A percentile compares a stretch with the other conserved stretches of the same genome.
phyloP scores from a whole-genome alignment of 2,329 filamentous ascomycete genomes.

The Alternaria sp. region DNA sequence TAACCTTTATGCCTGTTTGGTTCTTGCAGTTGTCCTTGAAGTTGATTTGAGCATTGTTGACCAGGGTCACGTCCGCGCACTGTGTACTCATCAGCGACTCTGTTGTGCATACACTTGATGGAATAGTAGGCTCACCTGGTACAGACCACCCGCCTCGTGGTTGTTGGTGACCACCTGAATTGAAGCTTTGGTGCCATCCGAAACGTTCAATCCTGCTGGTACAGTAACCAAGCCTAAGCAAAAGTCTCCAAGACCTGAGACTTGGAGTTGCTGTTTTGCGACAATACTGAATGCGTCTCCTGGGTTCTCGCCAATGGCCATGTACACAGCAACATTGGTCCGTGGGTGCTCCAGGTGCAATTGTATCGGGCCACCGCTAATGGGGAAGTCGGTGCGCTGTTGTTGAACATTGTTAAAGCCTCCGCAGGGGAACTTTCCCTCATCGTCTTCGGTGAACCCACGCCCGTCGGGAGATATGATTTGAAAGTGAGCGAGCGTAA shows the following conservation, averaged over 20 bases:
- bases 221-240: slow-evolving; percentile 69
- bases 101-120: neutral
- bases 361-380: slow-evolving; percentile 61
- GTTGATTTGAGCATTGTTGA: slow-evolving; percentile 57
- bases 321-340: slow-evolving; percentile 62
- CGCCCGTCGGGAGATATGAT: no score
- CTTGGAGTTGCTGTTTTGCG: slow-evolving; percentile 67
- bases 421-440: slow-evolving; percentile 61
- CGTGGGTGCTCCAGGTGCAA: slow-evolving; percentile 62
- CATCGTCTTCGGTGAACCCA: slow-evolving; percentile 59
- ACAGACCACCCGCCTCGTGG: slow-evolving; percentile 67
- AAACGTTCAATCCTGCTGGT: slow-evolving; percentile 60
- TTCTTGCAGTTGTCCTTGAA: slow-evolving; percentile 64
- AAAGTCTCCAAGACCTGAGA: slow-evolving; percentile 69
- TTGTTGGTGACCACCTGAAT: slow-evolving; percentile 75
- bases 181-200: slow-evolving; percentile 69
- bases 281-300: slow-evolving; percentile 73
- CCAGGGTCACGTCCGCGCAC: slow-evolving; percentile 79
- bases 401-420: slow-evolving; percentile 56
- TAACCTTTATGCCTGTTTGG: slow-evolving; percentile 63
- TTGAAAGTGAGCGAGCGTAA: slow-evolving; percentile 64
- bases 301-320: slow-evolving; percentile 62
- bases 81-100: slow-evolving; percentile 39
- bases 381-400: slow-evolving; percentile 60
- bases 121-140: slow-evolving; percentile 60